Evolutionary conservation across 2,329 filamentous ascomycete genomes (phyloP).

Genomic region (Tolypocladium guangdongense): DNA sequence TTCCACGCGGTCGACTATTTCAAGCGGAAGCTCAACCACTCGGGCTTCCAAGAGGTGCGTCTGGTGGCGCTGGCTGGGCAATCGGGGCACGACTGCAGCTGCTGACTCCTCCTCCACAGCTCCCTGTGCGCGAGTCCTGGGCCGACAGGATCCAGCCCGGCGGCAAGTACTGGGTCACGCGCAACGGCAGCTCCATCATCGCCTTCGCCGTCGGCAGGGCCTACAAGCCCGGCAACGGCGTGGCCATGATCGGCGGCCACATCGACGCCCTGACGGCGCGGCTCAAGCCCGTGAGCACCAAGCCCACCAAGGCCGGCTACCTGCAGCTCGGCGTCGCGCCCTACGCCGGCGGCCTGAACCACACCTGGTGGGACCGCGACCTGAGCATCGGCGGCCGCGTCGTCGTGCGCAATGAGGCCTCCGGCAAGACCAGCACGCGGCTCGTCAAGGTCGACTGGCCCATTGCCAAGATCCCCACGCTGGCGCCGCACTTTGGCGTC

Average conservation of each 20-base stretch:
- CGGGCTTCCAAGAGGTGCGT: conserved; percentile 62
- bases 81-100: too few relatives aligned
- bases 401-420: conserved; percentile 60
- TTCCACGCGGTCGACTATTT: conserved; percentile 84
- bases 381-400: conserved; percentile 84
- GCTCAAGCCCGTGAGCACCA: conserved; percentile 80
- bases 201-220: conserved; percentile 73
- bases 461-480: conserved; percentile 80
- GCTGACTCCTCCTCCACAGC: conserved; percentile 24
- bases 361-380: conserved; percentile 96
- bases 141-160: conserved; percentile 57
- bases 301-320: conserved; percentile 77
- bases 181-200: conserved; percentile 78
- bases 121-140: conserved; percentile 77
- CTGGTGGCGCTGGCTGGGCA: neutral
- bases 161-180: conserved; percentile 79
- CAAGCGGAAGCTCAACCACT: conserved; percentile 55
- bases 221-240: conserved; percentile 76
- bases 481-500: conserved; percentile 88
- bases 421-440: conserved; percentile 67
- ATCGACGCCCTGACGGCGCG: conserved; percentile 86
- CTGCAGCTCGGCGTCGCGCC: conserved; percentile 84
- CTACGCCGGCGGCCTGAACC: conserved; percentile 78
- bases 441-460: conserved; percentile 92
- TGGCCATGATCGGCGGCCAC: conserved; percentile 83